Conservation (phyloP, 768 basidiomycete genomes). For the Suillus plorans region DNA sequence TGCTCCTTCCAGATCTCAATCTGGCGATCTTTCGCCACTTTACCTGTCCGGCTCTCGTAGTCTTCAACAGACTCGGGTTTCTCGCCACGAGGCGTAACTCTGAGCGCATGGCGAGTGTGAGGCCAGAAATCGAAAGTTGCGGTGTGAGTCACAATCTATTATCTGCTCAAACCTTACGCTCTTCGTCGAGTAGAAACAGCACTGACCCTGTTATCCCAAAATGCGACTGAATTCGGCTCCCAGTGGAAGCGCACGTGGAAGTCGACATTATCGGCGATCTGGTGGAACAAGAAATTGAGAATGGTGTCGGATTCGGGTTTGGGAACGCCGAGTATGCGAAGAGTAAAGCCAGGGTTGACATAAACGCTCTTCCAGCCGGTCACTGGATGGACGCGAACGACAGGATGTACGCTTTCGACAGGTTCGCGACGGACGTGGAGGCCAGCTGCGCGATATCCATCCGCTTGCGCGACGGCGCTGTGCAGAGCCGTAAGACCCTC, state of each 20-base stretch:
- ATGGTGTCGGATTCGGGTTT: slow-evolving; percentile 81
- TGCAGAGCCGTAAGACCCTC: slow-evolving; percentile 74
- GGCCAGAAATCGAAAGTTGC: slow-evolving; percentile 87
- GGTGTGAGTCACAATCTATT: slow-evolving; percentile 68
- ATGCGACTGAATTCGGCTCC: slow-evolving; percentile 74
- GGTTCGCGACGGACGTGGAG: slow-evolving; percentile 67
- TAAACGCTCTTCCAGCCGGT: slow-evolving; percentile 86
- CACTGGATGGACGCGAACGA: slow-evolving; percentile 81
- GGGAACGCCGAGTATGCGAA: slow-evolving; percentile 74
- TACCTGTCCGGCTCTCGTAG: slow-evolving; percentile 63
- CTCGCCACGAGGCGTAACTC: slow-evolving; percentile 81
- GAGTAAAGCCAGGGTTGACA: slow-evolving; percentile 83
- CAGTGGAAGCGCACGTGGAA: slow-evolving; percentile 78
- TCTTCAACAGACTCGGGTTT: slow-evolving; percentile 73
- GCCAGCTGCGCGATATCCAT: slow-evolving; percentile 69
- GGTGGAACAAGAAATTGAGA: slow-evolving; percentile 66
- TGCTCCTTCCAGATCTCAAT: slow-evolving; percentile 69
- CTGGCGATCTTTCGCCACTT: slow-evolving; percentile 71
- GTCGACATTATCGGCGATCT: slow-evolving; percentile 69
- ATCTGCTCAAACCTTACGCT: background rate
- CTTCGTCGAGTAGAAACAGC: background rate
- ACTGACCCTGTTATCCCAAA: slow-evolving; percentile 83
- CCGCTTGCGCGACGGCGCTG: slow-evolving; percentile 75
- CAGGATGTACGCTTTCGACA: slow-evolving; percentile 74
- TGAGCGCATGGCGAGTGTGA: slow-evolving; percentile 70